Percentiles rank a stretch among this genome's conserved stretches.
phyloP scores from a whole-genome alignment of 768 basidiomycete genomes.

The Daedaleopsis nitida region DNA sequence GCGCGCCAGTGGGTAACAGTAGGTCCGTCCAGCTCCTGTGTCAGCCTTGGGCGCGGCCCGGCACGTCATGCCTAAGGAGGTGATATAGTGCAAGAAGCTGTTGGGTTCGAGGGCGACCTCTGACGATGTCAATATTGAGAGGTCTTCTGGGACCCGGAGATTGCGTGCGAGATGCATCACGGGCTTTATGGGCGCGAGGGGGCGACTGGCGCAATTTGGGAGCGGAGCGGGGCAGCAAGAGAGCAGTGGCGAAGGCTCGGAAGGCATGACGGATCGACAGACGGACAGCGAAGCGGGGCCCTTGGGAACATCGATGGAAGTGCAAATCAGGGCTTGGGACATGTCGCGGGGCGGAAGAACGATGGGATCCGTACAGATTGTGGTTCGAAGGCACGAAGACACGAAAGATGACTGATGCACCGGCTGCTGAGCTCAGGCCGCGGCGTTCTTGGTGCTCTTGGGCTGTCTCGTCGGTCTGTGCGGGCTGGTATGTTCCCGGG shows the following conservation, averaged over 20 bases:
- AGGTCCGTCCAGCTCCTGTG: neutral
- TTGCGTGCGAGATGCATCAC: too few species aligned
- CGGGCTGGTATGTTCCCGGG: neutral
- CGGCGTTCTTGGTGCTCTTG: neutral
- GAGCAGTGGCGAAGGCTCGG: neutral
- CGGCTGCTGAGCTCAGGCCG: constrained; percentile 5
- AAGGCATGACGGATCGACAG: constrained; percentile 17
- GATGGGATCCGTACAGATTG: constrained; percentile 10
- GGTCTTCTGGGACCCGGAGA: too few species aligned
- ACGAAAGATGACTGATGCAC: neutral
- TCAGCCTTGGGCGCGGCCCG: constrained; percentile 1
- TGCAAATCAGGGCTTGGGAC: constrained; percentile 13
- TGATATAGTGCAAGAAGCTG: constrained; percentile 16
- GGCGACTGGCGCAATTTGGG: constrained; percentile 2
- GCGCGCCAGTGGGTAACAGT: too few species aligned
- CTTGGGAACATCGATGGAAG: neutral
- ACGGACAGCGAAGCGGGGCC: constrained; percentile 8
- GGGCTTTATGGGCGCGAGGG: neutral
- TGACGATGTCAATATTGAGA: too few species aligned
- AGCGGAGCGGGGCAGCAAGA: neutral
- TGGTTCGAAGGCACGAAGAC: constrained; percentile 7
- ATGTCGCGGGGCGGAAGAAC: constrained; percentile 8
- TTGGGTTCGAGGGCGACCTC: neutral
- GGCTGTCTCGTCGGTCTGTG: neutral
- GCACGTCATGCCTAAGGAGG: neutral